Base-by-base conservation (phyloP, 2,329 filamentous ascomycete species). In the Trichoderma sp. region DNA sequence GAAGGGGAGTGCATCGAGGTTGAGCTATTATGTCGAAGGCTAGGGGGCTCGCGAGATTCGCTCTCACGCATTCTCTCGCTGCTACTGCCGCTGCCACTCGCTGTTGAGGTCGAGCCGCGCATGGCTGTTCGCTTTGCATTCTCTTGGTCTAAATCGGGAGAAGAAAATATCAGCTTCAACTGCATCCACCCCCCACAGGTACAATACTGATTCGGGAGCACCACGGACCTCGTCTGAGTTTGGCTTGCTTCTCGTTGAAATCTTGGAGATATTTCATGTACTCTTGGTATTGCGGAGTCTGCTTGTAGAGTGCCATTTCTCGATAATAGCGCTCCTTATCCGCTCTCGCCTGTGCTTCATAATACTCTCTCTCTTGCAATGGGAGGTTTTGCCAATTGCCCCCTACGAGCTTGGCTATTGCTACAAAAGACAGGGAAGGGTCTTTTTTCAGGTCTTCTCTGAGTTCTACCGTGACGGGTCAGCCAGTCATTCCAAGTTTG, bases 371-470 rank as follows among this genome's bases (percentile, higher is more conserved):
- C 69, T 91, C 88, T 0, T 80, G 76, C 0, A 86, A 81, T 2
- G 85, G 81, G 9, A 94, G 77, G 60, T 86, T 88, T 73, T 94
- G 91, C 91, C 91, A 94, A 72, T 90, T 86, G 72, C 94, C 90
- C 7, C 91, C 91, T 1, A 93, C 91, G 1, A 92, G 79, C 72
- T 93, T 93, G 12, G 91, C 91, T 68, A 94, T 93, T 72, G 93
- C 90, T 1, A 90, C 93, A 71, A 95, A 95, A 1, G 88, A 90
- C 5, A 94, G 78, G 55, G 90, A 90, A 24, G 47, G 59, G 66
- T 90, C 87, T 3, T 88, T 90, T 73, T 91, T 92, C 26, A 94
- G 78, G 24, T 90, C 86, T 71, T 94, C 91, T 71, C 91, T 86
- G 77, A 92, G 90, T 76, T 90, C 88, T 91, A 69, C 14, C 45